These are phyloP conservation scores for Wickerhamiella australiensis DNA, from an alignment of 805 yeast genomes.

Conservation along the genomic window DNA sequence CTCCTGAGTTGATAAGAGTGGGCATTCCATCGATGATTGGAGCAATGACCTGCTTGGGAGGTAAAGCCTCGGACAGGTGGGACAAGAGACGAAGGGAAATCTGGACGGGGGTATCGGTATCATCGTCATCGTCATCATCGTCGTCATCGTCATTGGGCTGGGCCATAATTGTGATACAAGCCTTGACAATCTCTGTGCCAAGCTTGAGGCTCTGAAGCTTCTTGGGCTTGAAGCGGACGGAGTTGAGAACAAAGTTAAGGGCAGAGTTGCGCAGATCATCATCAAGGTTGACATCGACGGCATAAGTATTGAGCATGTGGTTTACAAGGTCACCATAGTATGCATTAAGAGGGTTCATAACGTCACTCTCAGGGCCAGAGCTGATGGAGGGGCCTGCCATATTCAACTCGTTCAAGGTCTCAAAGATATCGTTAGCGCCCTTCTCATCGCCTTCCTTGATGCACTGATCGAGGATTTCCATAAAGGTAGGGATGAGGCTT, in stretches of 20 bases:
- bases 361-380: background rate
- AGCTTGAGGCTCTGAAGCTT: constrained; percentile 68
- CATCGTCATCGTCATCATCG: constrained; percentile 81
- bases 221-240: constrained; percentile 66
- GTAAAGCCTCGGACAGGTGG: constrained; percentile 67
- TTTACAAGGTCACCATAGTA: constrained; percentile 55
- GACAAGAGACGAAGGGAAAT: constrained; percentile 73
- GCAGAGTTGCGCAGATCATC: constrained; percentile 77
- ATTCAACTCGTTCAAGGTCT: constrained; percentile 69
- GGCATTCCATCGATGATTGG: constrained; percentile 51
- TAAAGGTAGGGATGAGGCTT: constrained; percentile 63
- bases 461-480: constrained; percentile 65
- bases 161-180: constrained; percentile 64
- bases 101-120: constrained; percentile 68
- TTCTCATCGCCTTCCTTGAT: constrained; percentile 60
- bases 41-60: constrained; percentile 81
- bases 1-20: constrained; percentile 36
- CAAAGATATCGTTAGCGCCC: constrained; percentile 63
- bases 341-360: constrained; percentile 48
- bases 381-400: constrained; percentile 50
- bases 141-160: constrained; percentile 66
- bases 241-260: constrained; percentile 69
- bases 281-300: constrained; percentile 50
- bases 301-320: constrained; percentile 57
- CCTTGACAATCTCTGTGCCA: constrained; percentile 66